Conservation (phyloP, 495 filamentous ascomycete species). For the Aspergillus cristatus region DNA sequence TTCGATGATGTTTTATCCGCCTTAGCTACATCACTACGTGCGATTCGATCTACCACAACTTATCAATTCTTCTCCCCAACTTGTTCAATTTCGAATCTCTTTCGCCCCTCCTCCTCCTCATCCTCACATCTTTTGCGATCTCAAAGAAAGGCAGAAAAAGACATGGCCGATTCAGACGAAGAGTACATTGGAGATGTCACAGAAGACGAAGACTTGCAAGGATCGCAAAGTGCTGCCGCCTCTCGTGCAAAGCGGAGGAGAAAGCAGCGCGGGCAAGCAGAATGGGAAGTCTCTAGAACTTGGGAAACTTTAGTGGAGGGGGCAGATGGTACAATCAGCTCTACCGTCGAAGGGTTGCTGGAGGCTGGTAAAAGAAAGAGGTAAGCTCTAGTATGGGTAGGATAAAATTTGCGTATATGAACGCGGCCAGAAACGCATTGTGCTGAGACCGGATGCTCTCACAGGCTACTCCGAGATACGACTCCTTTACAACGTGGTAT, state of each 20-base stretch:
- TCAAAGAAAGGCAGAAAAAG: not conserved
- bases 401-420: not conserved
- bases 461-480: constrained; percentile 75
- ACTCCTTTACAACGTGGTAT: constrained; percentile 93
- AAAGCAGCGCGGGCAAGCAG: constrained; percentile 50
- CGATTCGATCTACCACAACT: too few species aligned
- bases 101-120: too few species aligned
- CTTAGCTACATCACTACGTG: too few species aligned
- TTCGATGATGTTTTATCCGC: too few species aligned
- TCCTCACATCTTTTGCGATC: too few species aligned
- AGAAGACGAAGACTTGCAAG: constrained; percentile 73
- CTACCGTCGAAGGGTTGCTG: constrained; percentile 56
- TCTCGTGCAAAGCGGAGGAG: constrained; percentile 34
- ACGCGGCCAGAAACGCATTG: not conserved
- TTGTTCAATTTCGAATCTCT: too few species aligned
- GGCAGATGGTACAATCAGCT: constrained; percentile 64
- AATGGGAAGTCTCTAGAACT: constrained; percentile 46
- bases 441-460: constrained; percentile 8
- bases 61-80: too few species aligned
- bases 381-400: constrained; percentile 27
- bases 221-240: constrained; percentile 24
- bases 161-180: constrained; percentile 57
- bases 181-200: constrained; percentile 73
- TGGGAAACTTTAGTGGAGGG: constrained; percentile 64
- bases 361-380: constrained; percentile 69